Evolutionary conservation across 2,329 filamentous ascomycete genomes (phyloP), one percentile per base, ranked within the genome.

Genomic region (Botryotinia globosa): DNA sequence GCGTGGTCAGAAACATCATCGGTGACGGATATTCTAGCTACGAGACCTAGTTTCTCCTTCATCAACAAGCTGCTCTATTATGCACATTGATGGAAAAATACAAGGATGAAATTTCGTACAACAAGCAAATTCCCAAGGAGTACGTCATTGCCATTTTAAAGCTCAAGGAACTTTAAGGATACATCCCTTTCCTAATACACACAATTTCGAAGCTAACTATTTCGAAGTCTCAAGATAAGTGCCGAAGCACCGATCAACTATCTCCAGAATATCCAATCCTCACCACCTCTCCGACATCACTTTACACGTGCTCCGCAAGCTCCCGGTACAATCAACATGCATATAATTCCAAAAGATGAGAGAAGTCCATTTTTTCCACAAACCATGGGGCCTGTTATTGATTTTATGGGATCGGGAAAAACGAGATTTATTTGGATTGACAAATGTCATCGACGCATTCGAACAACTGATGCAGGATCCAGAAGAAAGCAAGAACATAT

Each of bases 171-270:
- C 22, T 22, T 39, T 32, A 63, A 44, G 61, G 3, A 12, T 9
- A 12, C 1, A 29, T 25, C 2, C 6, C 10, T 39, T 18, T 8
- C 16, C 1, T 12, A 8, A 5, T 7, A 4, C 45, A 32, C 4
- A 63, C 1, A 4, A 12, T 32, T 9, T 22, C 3, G 16, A 44
- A 29, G n/a, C 61, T 63, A 45, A 63, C 10, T 16, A 39, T 10
- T 7, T 32, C 22, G n/a, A 18, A 63, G 61, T 6, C 61, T 63
- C 4, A 20, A 44, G 2, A 42, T 32, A 44, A 44, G 61, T 44
- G 16, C 8, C 18, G 16, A 63, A 63, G 16, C 16, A 18, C 39
- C 25, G 16, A 63, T 44, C 39, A 10, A 42, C 61, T 20, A 42
- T 20, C 37, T 62, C 7, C 58, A 62, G 22, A 62, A 62, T 62